These are phyloP conservation scores for Plasmodium coatneyi DNA, from an alignment of 169 alveolate genomes.

Conservation along the genomic window DNA sequence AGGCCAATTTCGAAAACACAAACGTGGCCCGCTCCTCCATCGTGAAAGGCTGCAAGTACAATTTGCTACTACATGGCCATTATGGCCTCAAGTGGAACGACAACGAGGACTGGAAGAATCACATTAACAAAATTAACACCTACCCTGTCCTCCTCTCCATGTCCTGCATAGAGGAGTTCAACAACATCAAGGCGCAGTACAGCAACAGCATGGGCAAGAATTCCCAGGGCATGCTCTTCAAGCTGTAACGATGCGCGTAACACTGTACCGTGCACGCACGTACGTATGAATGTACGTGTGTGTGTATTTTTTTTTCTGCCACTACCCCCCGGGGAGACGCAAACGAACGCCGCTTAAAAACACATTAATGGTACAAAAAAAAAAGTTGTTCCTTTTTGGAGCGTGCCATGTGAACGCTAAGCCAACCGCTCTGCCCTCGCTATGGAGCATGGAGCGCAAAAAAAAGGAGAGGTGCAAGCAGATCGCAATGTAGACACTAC, in stretches of 20 bases:
- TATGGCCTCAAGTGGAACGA: conserved; percentile 68
- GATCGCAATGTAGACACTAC: not conserved
- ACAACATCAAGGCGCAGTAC: conserved; percentile 50
- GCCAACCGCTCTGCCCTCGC: not conserved
- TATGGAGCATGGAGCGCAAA: not conserved
- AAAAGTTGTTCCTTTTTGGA: not conserved
- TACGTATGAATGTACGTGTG: not conserved
- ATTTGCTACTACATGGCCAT: conserved; percentile 44
- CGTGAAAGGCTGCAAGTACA: conserved; percentile 69
- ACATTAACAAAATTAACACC: conserved; percentile 50
- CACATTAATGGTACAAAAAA: not conserved
- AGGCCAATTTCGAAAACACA: conserved; percentile 30
- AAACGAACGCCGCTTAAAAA: not conserved
- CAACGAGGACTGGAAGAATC: conserved; percentile 45
- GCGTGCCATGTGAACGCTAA: not conserved
- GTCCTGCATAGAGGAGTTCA: conserved; percentile 70
- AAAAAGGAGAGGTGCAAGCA: not conserved
- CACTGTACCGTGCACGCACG: not conserved
- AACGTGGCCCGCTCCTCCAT: conserved; percentile 41
- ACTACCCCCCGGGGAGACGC: not conserved
- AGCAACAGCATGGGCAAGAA: conserved; percentile 27
- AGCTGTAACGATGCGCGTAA: not conserved
- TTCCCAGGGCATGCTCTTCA: conserved; percentile 45
- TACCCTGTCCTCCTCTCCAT: conserved; percentile 64
- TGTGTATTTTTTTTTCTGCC: not conserved